phyloP scores from a whole-genome alignment of 345 rosid genomes.

The Citropsis articulata region DNA sequence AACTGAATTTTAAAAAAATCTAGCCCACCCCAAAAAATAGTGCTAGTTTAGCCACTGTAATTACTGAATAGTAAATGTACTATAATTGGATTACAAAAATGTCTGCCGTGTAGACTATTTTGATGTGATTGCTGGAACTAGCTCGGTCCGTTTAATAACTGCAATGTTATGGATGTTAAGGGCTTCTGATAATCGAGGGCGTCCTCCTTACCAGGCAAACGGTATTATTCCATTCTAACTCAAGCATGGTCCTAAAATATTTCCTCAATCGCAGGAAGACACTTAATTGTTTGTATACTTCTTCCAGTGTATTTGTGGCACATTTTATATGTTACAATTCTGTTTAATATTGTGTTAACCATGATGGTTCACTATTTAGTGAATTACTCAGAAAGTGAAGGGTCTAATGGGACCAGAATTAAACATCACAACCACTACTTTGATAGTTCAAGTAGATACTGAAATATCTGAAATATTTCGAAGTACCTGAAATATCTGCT shows the following conservation, averaged over 20 bases:
- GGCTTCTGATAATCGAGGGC: conserved; percentile 13
- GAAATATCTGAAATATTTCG: no score
- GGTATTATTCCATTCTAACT: conserved; percentile 19
- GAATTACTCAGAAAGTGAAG: not conserved
- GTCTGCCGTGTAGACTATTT: conserved; percentile 14
- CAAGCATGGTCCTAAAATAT: conserved; percentile 15
- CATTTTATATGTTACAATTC: not conserved
- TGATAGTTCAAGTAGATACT: no score
- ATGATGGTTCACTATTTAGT: not conserved
- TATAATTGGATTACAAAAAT: conserved; percentile 9
- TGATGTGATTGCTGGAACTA: conserved; percentile 25
- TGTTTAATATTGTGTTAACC: not conserved
- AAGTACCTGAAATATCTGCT: not conserved
- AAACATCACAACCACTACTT: no score
- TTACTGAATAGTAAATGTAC: no score
- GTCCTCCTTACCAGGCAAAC: conserved; percentile 13
- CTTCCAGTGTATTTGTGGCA: not conserved
- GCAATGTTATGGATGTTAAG: conserved; percentile 18
- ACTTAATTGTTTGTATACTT: not conserved
- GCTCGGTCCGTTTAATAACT: conserved; percentile 17
- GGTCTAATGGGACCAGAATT: conserved; percentile 20
- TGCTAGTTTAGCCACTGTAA: no score
- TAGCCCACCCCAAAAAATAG: no score
- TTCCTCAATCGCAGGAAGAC: conserved; percentile 14
- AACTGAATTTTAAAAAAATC: no score